Evolutionary conservation across 208 protist genomes (phyloP).

Genomic region (Crithidia acanthocephali): DNA sequence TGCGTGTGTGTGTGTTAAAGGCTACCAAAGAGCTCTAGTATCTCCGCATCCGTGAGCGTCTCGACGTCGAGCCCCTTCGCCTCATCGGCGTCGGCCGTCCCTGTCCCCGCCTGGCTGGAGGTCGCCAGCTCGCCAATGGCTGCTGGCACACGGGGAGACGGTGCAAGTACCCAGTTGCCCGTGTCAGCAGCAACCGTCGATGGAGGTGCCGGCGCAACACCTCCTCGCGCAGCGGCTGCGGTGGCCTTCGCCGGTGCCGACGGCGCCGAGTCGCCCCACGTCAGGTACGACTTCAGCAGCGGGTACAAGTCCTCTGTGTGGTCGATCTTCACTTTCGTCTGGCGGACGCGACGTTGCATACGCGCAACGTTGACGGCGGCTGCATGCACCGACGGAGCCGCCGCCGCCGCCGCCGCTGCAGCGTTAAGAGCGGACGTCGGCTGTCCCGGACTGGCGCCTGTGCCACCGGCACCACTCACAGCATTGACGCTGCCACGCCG

Average conservation of each 20-base stretch:
- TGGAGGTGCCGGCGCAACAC: not conserved
- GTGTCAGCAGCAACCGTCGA: not conserved
- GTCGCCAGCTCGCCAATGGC: conserved; percentile 14
- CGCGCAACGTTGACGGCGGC: conserved; percentile 18
- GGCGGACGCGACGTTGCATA: conserved; percentile 38
- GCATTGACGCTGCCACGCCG: not conserved
- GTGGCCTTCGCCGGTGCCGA: not conserved
- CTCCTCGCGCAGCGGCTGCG: not conserved
- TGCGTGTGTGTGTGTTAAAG: conserved; percentile 1
- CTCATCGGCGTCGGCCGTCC: not conserved
- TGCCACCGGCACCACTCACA: not conserved
- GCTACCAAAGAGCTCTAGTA: conserved; percentile 72
- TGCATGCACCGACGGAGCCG: not conserved
- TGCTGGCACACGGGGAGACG: conserved; percentile 11
- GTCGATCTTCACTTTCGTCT: conserved; percentile 35
- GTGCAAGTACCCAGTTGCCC: conserved; percentile 16
- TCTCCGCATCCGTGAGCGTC: conserved; percentile 73
- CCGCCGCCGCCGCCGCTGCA: not conserved
- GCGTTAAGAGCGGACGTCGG: too few species aligned
- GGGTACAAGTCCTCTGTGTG: conserved; percentile 34
- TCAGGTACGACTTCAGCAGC: conserved; percentile 37
- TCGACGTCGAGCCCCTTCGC: conserved; percentile 25
- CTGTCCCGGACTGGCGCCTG: too few species aligned
- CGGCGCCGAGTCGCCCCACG: conserved; percentile 15
- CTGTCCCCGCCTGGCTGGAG: not conserved